Evolutionary conservation across 1,284 basidiomycete genomes (phyloP), one percentile per base, ranked within the genome.

Genomic region (Apiotrichum brassicae): DNA sequence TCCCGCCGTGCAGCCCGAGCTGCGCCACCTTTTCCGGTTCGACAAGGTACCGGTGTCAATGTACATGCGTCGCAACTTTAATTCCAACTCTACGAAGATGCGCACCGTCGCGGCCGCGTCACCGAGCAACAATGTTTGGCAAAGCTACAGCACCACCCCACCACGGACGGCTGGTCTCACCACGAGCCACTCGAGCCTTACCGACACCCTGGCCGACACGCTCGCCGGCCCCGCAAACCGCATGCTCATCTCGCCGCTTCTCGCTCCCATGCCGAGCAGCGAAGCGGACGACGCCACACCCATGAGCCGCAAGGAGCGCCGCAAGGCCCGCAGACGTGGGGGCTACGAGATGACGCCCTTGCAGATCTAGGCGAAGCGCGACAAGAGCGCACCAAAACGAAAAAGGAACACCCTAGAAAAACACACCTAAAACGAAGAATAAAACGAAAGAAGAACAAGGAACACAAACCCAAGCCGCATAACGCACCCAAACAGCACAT

Each of bases 31-130:
- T 45, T 63, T 69, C 46, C 50, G 70, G 19, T 71, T 71, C 48
- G 70, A 71, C 51, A 51, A 68, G 38, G 65, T 70, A 2, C 66
- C 62, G 2, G 66, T 70, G 18, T 65, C 65, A 28, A 63, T 60
- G 28, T 70, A 68, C 47, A 57, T 68, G n/a, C 50, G 60, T 16
- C 49, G 66, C 30, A 68, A 68, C 52, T 62, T 64, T 43, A 53
- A 51, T 28, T 51, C 48, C 7, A 41, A 23, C 22, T 18, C 25
- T 13, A 9, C 23, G 19, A 45, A 35, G 37, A 32, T 24, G 7
- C 18, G 19, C 6, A 24, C 34, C n/a, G 24, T 37, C 36, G 40
- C 47, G 28, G 19, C 40, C 23, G 9, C 32, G 4, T n/a, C n/a
- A n/a, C 33, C 36, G 16, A 14, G 3, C 13, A 11, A 18, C 19